Conservation (phyloP, 2,329 filamentous ascomycete species). For the Aschersonia sp. region DNA sequence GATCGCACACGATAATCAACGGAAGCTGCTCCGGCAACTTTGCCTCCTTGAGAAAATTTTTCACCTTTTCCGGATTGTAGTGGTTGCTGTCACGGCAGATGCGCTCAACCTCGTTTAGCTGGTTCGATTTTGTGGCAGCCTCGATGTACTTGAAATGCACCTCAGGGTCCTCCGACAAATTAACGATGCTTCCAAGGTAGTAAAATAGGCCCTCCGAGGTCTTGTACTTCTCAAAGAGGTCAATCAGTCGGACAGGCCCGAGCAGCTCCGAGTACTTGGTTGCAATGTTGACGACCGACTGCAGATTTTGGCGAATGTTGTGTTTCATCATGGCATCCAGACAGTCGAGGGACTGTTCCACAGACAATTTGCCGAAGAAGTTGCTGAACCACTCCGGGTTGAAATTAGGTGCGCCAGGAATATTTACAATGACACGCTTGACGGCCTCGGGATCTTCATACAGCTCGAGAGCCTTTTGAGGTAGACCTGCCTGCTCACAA, state of each 20-base stretch:
- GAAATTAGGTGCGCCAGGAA: slow-evolving; percentile 69
- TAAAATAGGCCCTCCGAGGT: slow-evolving; percentile 95
- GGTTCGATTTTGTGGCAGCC: slow-evolving; percentile 82
- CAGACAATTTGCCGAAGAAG: slow-evolving; percentile 88
- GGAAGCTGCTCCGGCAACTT: slow-evolving; percentile 84
- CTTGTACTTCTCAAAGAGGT: slow-evolving; percentile 94
- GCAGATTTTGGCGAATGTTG: slow-evolving; percentile 95
- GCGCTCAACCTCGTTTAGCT: slow-evolving; percentile 91
- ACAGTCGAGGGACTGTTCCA: slow-evolving; percentile 88
- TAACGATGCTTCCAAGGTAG: slow-evolving; percentile 95
- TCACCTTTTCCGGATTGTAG: slow-evolving; percentile 89
- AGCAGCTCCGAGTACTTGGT: slow-evolving; percentile 97
- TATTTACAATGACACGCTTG: slow-evolving; percentile 79
- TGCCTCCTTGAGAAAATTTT: slow-evolving; percentile 98
- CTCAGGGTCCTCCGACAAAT: slow-evolving; percentile 85
- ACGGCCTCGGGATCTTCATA: slow-evolving; percentile 82
- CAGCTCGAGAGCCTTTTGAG: slow-evolving; percentile 79
- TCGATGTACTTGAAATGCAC: slow-evolving; percentile 99
- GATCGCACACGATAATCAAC: slow-evolving; percentile 94
- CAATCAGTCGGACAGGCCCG: slow-evolving; percentile 74
- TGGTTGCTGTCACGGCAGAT: slow-evolving; percentile 88
- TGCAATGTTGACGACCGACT: slow-evolving; percentile 85
- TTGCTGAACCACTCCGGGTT: slow-evolving; percentile 80
- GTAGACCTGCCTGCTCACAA: slow-evolving; percentile 83
- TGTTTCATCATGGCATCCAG: slow-evolving; percentile 90